A percentile compares a stretch with the other conserved stretches of the same genome.
These are phyloP conservation scores for Colletotrichum tropicicola DNA, from an alignment of 2,329 filamentous ascomycete species.

Conservation along the genomic window DNA sequence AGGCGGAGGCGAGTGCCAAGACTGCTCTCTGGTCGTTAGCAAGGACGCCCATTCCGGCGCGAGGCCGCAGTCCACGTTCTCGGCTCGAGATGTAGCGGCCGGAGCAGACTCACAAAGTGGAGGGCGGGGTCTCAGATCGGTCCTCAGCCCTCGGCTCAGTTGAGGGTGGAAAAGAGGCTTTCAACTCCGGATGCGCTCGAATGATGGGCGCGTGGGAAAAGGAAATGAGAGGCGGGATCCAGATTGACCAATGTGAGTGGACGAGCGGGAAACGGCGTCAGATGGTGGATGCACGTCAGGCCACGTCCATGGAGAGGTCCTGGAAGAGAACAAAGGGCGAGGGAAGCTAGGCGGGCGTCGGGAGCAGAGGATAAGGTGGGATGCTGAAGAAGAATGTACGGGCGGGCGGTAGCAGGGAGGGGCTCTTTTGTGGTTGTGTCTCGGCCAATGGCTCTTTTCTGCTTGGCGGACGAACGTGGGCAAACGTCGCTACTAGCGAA, in stretches of 20 bases:
- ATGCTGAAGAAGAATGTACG: constrained; percentile 1
- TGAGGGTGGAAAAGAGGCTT: background rate
- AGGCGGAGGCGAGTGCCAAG: background rate
- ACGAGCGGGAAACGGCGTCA: constrained; percentile 5
- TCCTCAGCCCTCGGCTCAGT: constrained; percentile 17
- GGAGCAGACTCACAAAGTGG: constrained; percentile 24
- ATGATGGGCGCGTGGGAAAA: constrained; percentile 8
- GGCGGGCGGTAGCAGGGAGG: constrained; percentile 7
- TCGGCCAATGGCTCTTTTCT: background rate
- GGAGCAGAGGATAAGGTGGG: background rate
- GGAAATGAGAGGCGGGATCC: background rate
- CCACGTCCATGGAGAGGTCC: constrained; percentile 12
- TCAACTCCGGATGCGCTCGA: constrained; percentile 22
- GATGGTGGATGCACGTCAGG: constrained; percentile 17
- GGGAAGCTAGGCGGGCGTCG: background rate
- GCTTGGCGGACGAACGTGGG: constrained; percentile 19
- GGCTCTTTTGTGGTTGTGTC: constrained; percentile 17
- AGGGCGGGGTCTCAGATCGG: constrained; percentile 25
- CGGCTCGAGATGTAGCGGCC: constrained; percentile 26
- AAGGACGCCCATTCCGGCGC: constrained; percentile 22
- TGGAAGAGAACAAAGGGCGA: background rate
- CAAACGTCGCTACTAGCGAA: background rate
- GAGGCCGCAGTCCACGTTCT: constrained; percentile 22
- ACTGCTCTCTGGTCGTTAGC: constrained; percentile 9
- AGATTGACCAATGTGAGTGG: constrained; percentile 3